Evolutionary conservation across 2,329 filamentous ascomycete genomes (phyloP).

Genomic region (Blastomyces emzantsi): DNA sequence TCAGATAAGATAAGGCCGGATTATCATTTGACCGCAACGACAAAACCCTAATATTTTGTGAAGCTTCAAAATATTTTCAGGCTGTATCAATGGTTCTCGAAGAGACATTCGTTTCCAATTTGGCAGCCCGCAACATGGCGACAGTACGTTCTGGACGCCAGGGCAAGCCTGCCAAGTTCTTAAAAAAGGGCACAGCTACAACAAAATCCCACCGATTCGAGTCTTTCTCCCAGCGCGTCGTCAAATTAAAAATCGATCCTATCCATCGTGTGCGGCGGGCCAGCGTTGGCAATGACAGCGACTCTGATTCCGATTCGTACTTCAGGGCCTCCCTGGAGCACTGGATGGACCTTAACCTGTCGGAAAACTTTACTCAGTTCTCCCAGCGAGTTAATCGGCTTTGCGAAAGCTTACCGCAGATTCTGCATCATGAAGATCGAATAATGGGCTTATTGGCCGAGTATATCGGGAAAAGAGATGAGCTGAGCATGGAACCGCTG

Average conservation of each 20-base stretch:
- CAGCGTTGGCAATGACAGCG: conserved; percentile 73
- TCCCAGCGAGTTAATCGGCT: conserved; percentile 63
- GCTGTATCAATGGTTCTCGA: not conserved
- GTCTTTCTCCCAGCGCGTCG: conserved; percentile 80
- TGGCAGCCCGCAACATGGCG: conserved; percentile 32
- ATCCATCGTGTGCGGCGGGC: conserved; percentile 73
- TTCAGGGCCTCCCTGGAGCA: conserved; percentile 72
- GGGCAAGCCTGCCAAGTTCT: conserved; percentile 56
- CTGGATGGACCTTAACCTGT: conserved; percentile 89
- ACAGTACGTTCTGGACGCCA: conserved; percentile 56
- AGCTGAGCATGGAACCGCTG: conserved; percentile 73
- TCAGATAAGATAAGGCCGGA: conserved; percentile 10
- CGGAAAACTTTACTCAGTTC: conserved; percentile 70
- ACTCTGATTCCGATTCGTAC: conserved; percentile 71
- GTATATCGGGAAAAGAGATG: conserved; percentile 69
- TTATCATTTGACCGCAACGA: conserved; percentile 3
- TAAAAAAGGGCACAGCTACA: conserved; percentile 61
- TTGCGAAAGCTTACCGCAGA: conserved; percentile 82
- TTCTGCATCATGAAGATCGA: conserved; percentile 79
- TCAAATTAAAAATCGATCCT: conserved; percentile 87
- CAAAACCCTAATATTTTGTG: conserved; percentile 11
- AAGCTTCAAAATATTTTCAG: conserved; percentile 16
- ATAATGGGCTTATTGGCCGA: conserved; percentile 70
- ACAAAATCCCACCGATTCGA: conserved; percentile 84
- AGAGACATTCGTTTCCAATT: conserved; percentile 5